Base-by-base conservation (phyloP, 2,329 filamentous ascomycete species). In the Trichoderma arundinaceum region DNA sequence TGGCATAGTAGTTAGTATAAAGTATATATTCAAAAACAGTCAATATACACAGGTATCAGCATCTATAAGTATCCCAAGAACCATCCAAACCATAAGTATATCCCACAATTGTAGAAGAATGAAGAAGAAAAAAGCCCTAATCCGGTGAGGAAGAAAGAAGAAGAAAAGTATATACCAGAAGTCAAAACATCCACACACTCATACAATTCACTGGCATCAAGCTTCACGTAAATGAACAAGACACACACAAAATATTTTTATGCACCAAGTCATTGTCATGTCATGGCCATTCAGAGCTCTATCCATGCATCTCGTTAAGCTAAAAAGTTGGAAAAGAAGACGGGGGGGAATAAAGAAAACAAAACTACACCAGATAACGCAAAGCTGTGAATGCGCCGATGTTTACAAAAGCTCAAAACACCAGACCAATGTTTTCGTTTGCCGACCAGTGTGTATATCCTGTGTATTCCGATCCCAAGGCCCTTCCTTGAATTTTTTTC, bases 241-340 rank as follows among this genome's bases (percentile, higher is more conserved):
- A 43, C 49, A 53, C 49, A 19, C 35, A 19, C 12, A 35, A 59
- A 22, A 59, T 13, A 48, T 46, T 43, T 63, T 43, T 17, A 19
- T 59, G 44, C 44, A 58, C 46, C 57, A 38, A 48, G 28, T 60
- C 28, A 60, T 58, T 43, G 56, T 67, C 66, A 66, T 49, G 38
- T 71, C 69, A 69, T 69, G 57, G 66, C 66, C 66, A 57, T 65
- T 35, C 56, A 67, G 68, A 54, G 60, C 48, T 44, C 68, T 70
- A 70, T 71, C 70, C 70, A 70, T 72, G 66, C 66, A 71, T 67
- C 68, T 70, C 69, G 66, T 69, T 58, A 70, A 62, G 46, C 68
- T 68, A 66, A 69, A 60, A 64, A 65, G 65, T 49, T 48, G 49
- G 66, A 43, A 17, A 35, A 41, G 19, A 56, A 41, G 51, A 53